Conservation (phyloP, 768 basidiomycete species). For the Leccinum obscurum region DNA sequence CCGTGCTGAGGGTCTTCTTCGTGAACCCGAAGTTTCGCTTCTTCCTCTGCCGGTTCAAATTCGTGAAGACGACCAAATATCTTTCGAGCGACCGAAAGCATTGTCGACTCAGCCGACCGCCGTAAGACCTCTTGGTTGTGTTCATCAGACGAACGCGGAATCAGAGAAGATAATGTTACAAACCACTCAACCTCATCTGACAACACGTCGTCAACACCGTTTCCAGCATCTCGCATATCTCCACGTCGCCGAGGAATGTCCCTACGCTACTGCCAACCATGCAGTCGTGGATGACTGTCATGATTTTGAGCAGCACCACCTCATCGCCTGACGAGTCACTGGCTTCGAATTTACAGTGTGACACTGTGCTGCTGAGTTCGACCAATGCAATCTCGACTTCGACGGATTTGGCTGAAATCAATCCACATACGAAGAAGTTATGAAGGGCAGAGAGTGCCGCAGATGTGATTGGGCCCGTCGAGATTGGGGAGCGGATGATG, state of each 20-base stretch:
- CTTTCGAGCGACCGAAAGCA: slow-evolving; percentile 82
- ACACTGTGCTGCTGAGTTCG: slow-evolving; percentile 85
- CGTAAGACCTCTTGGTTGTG: slow-evolving; percentile 71
- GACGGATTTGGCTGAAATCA: slow-evolving; percentile 59
- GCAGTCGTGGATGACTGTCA: slow-evolving; percentile 85
- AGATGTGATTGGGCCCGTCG: slow-evolving; percentile 97
- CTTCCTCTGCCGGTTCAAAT: slow-evolving; percentile 66
- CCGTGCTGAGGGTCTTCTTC: slow-evolving; percentile 52
- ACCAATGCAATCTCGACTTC: slow-evolving; percentile 67
- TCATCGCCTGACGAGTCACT: slow-evolving; percentile 98
- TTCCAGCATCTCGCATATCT: slow-evolving; percentile 98
- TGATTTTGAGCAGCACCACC: slow-evolving; percentile 88
- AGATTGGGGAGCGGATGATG: slow-evolving; percentile 89
- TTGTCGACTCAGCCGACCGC: slow-evolving; percentile 83
- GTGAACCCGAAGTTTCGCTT: slow-evolving; percentile 56
- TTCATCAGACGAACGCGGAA: slow-evolving; percentile 16
- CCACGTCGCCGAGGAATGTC: slow-evolving; percentile 79
- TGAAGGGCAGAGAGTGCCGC: slow-evolving; percentile 86
- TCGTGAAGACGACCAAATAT: slow-evolving; percentile 74
- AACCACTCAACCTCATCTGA: slow-evolving; percentile 94
- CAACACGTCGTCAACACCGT: slow-evolving; percentile 96
- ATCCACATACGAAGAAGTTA: slow-evolving; percentile 78
- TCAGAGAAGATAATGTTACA: slow-evolving; percentile 31
- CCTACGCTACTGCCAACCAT: slow-evolving; percentile 68
- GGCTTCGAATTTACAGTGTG: slow-evolving; percentile 97